These are phyloP conservation scores for Xylaria curta DNA, from an alignment of 495 filamentous ascomycete species.

Conservation along the genomic window DNA sequence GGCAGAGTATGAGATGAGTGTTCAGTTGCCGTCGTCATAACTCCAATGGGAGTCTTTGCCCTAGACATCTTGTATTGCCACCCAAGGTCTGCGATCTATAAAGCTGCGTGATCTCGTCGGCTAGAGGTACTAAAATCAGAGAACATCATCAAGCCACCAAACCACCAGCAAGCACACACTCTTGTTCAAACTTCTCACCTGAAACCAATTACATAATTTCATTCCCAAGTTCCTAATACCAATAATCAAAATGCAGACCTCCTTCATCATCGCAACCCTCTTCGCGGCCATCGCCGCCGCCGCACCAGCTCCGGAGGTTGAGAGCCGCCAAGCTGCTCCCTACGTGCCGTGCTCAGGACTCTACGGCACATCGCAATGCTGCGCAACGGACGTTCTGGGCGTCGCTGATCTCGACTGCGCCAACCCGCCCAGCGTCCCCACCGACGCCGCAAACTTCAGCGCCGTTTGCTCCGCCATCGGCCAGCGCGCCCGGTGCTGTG, in stretches of 20 bases:
- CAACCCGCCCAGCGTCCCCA: slow-evolving; percentile 40
- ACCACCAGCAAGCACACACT: not conserved
- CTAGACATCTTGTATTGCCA: not conserved
- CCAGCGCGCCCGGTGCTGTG: slow-evolving; percentile 55
- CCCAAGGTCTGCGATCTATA: slow-evolving; percentile 1
- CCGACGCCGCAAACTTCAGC: slow-evolving; percentile 42
- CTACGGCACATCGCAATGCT: slow-evolving; percentile 51
- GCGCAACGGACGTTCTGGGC: slow-evolving; percentile 52
- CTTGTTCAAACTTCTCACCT: not conserved
- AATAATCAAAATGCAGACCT: slow-evolving; percentile 27
- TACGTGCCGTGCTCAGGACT: slow-evolving; percentile 49
- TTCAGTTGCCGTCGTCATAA: slow-evolving; percentile 12
- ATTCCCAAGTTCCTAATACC: slow-evolving; percentile 29
- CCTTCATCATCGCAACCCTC: slow-evolving; percentile 37
- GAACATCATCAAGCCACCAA: slow-evolving; percentile 12
- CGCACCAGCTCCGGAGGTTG: slow-evolving; percentile 33
- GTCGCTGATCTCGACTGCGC: slow-evolving; percentile 52
- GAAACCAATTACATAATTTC: not conserved
- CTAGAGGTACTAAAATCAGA: not conserved
- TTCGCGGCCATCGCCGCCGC: slow-evolving; percentile 34
- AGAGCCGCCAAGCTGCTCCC: slow-evolving; percentile 37
- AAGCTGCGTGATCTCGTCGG: not conserved
- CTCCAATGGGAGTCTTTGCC: not conserved
- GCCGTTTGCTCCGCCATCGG: slow-evolving; percentile 45
- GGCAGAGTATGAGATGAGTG: not conserved